Percentiles rank a stretch among this genome's conserved stretches.
Evolutionary conservation across 768 basidiomycete species (phyloP).

Genomic region (Chalciporus piperatus): DNA sequence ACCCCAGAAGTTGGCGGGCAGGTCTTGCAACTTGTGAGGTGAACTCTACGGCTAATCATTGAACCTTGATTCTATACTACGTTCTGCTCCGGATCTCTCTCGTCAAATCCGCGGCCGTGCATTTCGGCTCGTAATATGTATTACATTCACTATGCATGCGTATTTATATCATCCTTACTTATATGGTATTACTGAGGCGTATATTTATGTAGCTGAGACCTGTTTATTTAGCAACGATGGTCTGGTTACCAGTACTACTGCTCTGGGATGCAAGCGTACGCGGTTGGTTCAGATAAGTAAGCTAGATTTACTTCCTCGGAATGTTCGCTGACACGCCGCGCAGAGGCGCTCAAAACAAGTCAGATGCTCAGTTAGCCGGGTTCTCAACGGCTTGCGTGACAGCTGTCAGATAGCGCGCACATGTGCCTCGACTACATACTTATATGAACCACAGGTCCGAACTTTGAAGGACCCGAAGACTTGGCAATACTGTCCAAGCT

Average conservation of each 20-base stretch:
- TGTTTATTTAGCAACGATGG: neutral
- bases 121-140: constrained; percentile 7
- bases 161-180: neutral
- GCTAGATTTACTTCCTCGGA: no score
- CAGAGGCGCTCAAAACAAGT: neutral
- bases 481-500: neutral
- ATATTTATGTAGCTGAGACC: neutral
- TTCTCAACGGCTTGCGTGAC: neutral
- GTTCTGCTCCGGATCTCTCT: neutral
- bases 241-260: neutral
- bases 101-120: constrained; percentile 4
- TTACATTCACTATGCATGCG: neutral
- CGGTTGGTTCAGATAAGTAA: no score
- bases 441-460: neutral
- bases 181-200: neutral
- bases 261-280: neutral
- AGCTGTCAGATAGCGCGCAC: neutral
- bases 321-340: no score
- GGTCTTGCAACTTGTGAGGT: neutral
- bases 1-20: neutral
- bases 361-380: neutral
- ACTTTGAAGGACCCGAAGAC: neutral
- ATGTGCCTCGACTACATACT: no score
- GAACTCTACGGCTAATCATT: neutral
- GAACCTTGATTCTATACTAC: neutral